Conservation (phyloP, 2,329 filamentous ascomycete species). For the Trichoderma sp. region DNA sequence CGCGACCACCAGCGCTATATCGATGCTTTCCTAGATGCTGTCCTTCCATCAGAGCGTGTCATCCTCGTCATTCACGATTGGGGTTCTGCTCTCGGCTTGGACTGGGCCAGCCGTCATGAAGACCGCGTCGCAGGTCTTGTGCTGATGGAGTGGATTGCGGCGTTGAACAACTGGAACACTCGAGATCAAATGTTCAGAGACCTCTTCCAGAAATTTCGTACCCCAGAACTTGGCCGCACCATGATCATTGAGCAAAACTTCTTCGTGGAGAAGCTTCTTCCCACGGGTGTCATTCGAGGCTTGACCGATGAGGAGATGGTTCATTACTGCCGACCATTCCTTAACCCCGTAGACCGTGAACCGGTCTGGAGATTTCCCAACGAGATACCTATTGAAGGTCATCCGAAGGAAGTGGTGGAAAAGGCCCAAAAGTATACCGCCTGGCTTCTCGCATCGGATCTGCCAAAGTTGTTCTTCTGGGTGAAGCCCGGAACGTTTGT, state of each 20-base stretch:
- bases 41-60: background rate
- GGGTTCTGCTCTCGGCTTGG: background rate
- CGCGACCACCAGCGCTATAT: slow-evolving; percentile 7
- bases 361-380: slow-evolving; percentile 1
- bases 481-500: background rate
- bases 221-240: background rate
- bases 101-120: slow-evolving; percentile 3
- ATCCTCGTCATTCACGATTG: background rate
- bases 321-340: background rate
- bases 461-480: slow-evolving; percentile 9
- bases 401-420: background rate
- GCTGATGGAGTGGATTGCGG: slow-evolving; percentile 1
- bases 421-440: background rate
- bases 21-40: background rate
- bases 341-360: background rate
- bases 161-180: background rate
- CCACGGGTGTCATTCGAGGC: background rate
- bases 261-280: background rate
- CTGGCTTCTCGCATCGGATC: background rate
- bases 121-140: background rate
- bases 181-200: background rate
- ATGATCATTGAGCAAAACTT: background rate
- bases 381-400: background rate
- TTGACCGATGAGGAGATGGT: background rate
- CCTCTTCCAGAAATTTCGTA: background rate